Evolutionary conservation across 331 rosid genomes (phyloP).

Genomic region (Prunus yedoensis): DNA sequence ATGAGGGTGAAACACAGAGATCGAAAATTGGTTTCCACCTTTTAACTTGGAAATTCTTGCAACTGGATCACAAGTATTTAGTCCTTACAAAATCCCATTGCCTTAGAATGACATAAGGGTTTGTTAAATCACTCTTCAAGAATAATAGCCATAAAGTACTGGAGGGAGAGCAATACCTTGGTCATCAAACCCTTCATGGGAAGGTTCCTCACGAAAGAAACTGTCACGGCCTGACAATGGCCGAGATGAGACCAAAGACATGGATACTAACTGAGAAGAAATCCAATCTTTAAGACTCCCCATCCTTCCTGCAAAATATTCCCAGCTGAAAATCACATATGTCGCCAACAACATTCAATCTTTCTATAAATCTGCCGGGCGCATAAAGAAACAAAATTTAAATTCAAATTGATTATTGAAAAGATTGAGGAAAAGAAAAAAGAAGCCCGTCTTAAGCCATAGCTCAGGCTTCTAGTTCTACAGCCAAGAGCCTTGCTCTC

Average conservation of each 20-base stretch:
- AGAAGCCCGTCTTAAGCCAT: background rate
- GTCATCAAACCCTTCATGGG: slow-evolving; percentile 38
- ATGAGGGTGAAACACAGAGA: background rate
- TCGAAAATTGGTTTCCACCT: background rate
- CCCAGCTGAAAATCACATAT: slow-evolving; percentile 1
- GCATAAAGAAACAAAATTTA: background rate
- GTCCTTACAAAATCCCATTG: background rate
- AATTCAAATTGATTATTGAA: background rate
- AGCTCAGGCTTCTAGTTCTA: background rate
- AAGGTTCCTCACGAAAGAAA: slow-evolving; percentile 42
- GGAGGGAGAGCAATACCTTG: slow-evolving; percentile 54
- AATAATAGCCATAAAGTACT: background rate
- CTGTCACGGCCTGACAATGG: slow-evolving; percentile 53
- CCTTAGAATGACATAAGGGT: too few species aligned
- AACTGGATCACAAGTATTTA: background rate
- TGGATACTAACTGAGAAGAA: slow-evolving; percentile 74
- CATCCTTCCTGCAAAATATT: slow-evolving; percentile 62
- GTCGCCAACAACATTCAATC: background rate
- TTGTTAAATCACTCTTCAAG: background rate
- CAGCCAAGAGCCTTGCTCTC: too few species aligned
- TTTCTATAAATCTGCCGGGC: background rate
- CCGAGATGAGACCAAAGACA: slow-evolving; percentile 59
- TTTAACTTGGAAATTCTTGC: background rate
- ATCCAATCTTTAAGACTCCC: slow-evolving; percentile 78
- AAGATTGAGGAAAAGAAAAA: background rate